Conservation (phyloP, 208 protist genomes). For the Leishmania lainsoni region DNA sequence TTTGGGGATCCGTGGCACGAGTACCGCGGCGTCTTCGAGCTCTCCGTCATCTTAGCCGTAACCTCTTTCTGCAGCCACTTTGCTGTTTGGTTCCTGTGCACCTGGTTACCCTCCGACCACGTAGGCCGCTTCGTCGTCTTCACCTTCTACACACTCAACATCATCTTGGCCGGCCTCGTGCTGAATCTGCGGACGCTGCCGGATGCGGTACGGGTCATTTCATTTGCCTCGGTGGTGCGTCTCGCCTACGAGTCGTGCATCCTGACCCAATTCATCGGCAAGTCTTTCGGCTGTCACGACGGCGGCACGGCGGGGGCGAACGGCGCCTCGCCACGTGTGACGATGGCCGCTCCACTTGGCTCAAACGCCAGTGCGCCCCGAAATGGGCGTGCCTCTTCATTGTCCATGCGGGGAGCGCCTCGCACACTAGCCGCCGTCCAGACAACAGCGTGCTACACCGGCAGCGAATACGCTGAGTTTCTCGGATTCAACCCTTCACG, state of each 20-base stretch:
- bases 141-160: conserved; percentile 61
- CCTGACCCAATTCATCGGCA: conserved; percentile 49
- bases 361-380: background rate
- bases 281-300: conserved; percentile 45
- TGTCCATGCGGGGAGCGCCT: background rate
- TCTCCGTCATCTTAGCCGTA: conserved; percentile 54
- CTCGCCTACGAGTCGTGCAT: conserved; percentile 64
- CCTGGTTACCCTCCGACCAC: conserved; percentile 33
- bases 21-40: conserved; percentile 53
- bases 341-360: background rate
- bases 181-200: conserved; percentile 67
- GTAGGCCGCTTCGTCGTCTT: conserved; percentile 44
- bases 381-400: background rate
- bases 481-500: conserved; percentile 45
- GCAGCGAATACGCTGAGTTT: conserved; percentile 52
- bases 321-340: background rate
- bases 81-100: conserved; percentile 49
- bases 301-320: background rate
- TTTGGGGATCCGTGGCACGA: conserved; percentile 56
- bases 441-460: conserved; percentile 49
- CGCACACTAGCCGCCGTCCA: background rate
- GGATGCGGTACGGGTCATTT: conserved; percentile 35
- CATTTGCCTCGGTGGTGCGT: conserved; percentile 49
- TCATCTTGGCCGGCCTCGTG: conserved; percentile 61
- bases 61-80: conserved; percentile 58